Evolutionary conservation across 116 monocot genomes (phyloP).

Genomic region (Thalassia testudinum): DNA sequence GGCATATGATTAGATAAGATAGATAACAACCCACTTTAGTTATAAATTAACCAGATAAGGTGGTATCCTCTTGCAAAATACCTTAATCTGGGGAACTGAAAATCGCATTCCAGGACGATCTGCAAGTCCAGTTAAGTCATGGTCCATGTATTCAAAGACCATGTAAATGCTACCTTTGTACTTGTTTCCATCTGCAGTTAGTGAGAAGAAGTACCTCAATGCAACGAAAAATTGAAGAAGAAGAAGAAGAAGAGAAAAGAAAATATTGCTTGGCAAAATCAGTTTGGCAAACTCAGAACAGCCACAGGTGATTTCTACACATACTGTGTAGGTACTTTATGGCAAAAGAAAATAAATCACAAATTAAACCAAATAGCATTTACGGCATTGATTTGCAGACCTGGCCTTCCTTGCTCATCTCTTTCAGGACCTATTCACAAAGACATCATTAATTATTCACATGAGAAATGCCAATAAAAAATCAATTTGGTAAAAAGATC

Average conservation of each 20-base stretch:
- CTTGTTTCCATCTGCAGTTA: conserved; percentile 66
- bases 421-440: conserved; percentile 53
- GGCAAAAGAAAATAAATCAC: neutral
- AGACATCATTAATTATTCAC: neutral
- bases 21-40: no score
- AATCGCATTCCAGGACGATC: conserved; percentile 94
- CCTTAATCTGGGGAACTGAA: conserved; percentile 92
- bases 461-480: no score
- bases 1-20: neutral
- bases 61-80: conserved; percentile 2
- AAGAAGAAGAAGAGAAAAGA: neutral
- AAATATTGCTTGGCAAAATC: neutral
- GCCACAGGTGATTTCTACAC: no score
- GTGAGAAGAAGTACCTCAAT: neutral
- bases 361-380: neutral
- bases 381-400: conserved; percentile 22
- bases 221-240: neutral
- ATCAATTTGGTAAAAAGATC: neutral
- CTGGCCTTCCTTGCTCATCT: conserved; percentile 84
- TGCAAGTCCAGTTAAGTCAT: conserved; percentile 87
- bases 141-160: conserved; percentile 99
- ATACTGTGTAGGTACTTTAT: no score
- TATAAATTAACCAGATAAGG: no score
- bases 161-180: conserved; percentile 96
- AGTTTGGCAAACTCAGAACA: no score